phyloP scores from a whole-genome alignment of 1,284 basidiomycete genomes.

The Leucoagaricus sp. region DNA sequence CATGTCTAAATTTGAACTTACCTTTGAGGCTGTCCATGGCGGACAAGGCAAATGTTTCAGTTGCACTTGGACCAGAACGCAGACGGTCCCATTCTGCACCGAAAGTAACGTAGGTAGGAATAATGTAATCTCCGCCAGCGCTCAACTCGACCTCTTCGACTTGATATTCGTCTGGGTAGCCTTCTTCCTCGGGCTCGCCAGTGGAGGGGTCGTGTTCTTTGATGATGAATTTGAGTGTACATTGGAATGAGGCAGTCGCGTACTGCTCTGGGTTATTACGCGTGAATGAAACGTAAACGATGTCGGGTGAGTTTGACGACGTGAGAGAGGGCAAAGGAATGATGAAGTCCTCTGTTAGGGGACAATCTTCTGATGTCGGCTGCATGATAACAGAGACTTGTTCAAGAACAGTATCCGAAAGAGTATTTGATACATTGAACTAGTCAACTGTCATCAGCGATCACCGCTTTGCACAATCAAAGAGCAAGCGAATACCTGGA shows the following conservation, averaged over 20 bases:
- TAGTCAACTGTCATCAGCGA: constrained; percentile 33
- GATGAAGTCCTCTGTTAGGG: constrained; percentile 93
- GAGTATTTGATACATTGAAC: constrained; percentile 99
- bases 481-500: constrained; percentile 66
- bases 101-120: constrained; percentile 92
- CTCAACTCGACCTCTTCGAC: constrained; percentile 94
- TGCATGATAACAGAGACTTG: constrained; percentile 95
- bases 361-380: constrained; percentile 74
- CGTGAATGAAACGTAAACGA: constrained; percentile 94
- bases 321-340: constrained; percentile 80
- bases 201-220: constrained; percentile 97
- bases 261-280: constrained; percentile 80
- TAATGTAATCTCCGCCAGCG: constrained; percentile 91
- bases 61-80: constrained; percentile 71
- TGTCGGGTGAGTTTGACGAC: constrained; percentile 71
- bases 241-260: constrained; percentile 84
- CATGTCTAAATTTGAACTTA: constrained; percentile 37
- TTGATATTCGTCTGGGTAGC: constrained; percentile 98
- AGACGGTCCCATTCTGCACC: constrained; percentile 94
- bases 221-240: constrained; percentile 94
- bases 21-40: constrained; percentile 94
- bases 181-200: constrained; percentile 97
- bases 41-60: constrained; percentile 94
- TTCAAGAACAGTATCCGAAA: constrained; percentile 96
- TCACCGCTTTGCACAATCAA: neutral